Evolutionary conservation across 108 stramenopile species (phyloP), one percentile per base, ranked within the genome.

Genomic region (Chaetoceros tenuissimus): DNA sequence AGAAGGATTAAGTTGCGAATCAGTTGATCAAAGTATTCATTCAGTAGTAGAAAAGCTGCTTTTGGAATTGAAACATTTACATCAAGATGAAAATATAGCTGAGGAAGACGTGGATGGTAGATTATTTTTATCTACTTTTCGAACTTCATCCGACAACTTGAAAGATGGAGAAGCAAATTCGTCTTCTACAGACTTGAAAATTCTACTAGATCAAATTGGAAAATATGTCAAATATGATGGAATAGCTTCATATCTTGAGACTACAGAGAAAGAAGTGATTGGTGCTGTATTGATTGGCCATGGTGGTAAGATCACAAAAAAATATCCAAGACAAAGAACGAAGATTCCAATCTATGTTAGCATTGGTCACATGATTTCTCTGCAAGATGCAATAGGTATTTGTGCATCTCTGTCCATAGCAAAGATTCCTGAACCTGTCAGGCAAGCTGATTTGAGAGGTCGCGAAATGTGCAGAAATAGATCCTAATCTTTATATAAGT

Each of bases 371-470:
- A 44, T 60, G 24, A 64, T 87, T 34, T 69, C 79, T 3, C 45
- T 77, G 53, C 40, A 55, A 55, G 72, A 76, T 40, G 74, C 81
- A 25, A 67, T 80, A 3, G 53, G 24, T 24, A 47, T 83, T 19
- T 62, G 69, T 29, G 60, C 75, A 0, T 46, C 31, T 25, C 55
- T 76, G 48, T 67, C 60, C 28, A 27, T 60, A 30, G 31, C 55
- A 23, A 55, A 78, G 25, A 83, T 87, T n/a, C 85, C 85, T n/a
- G 85, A 87, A 57, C 82, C 85, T 1, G 59, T 87, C 3, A 71
- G 85, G 27, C 63, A 71, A 62, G 82, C 85, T 21, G 85, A 87
- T 68, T 49, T 77, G 55, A 61, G 52, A 29, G 82, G 85, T 44
- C 62, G 85, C 30, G 47, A 67, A 40, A 46, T 87, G 53, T 47